Evolutionary conservation across 2,329 filamentous ascomycete species (phyloP), one percentile per base, ranked within the genome.

Genomic region (Colletotrichum tropicicola): DNA sequence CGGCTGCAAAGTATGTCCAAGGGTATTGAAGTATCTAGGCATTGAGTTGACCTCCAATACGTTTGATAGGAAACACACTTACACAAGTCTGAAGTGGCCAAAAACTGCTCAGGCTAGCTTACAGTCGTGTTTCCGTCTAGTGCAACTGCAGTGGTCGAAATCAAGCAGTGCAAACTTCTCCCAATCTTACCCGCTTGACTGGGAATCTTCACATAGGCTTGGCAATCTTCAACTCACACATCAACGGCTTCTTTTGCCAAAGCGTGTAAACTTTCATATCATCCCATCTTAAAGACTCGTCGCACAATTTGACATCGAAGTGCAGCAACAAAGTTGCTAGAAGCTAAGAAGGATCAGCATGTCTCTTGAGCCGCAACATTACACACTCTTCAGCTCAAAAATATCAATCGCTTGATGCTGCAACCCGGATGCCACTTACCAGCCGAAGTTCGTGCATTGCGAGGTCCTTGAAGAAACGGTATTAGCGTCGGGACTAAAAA

Each of bases 181-280:
- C n/a, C n/a, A n/a, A n/a, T n/a, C n/a, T n/a, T n/a, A n/a, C n/a
- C n/a, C n/a, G n/a, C n/a, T n/a, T n/a, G n/a, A n/a, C n/a, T n/a
- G n/a, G n/a, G n/a, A n/a, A n/a, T n/a, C n/a, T n/a, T n/a, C n/a
- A n/a, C 32, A 35, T 2, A n/a, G 6, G 5, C 35, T 41, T 53
- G 6, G 21, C 32, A 8, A n/a, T 3, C 9, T 7, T 3, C 12
- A 54, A 32, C n/a, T 44, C 17, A n/a, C 51, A 54, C 15, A 54
- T 19, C 3, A 54, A n/a, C 15, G 51, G 51, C 51, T 44, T 54
- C n/a, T 54, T 54, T 44, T 54, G 51, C 51, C 51, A 54, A 6
- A 54, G n/a, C 12, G 51, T 54, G 4, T 43, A 54, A 10, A 54
- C 51, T 19, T 54, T 54, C 51, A 30, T 54, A 1, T 25, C 39